A percentile compares a stretch with the other conserved stretches of the same genome.
These are phyloP conservation scores for Suhomyces bribrorum DNA, from an alignment of 1,139 yeast species.

Conservation along the genomic window DNA sequence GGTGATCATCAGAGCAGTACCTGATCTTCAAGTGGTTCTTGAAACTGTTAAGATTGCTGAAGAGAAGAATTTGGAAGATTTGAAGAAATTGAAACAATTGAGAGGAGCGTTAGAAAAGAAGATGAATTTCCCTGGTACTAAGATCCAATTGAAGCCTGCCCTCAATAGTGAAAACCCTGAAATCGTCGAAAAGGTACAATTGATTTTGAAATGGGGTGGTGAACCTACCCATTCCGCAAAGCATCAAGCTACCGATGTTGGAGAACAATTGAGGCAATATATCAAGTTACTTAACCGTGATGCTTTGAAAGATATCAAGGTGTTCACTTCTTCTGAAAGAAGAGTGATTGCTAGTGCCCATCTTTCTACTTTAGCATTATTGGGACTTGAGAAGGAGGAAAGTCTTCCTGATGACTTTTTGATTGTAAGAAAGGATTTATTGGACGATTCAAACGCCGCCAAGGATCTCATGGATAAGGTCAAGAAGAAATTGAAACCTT, in stretches of 20 bases:
- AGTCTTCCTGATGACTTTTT: conserved; percentile 78
- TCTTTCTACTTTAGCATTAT: conserved; percentile 78
- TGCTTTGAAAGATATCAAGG: conserved; percentile 80
- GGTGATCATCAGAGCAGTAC: conserved; percentile 88
- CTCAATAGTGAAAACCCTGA: conserved; percentile 62
- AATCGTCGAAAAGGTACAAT: conserved; percentile 86
- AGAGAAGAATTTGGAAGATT: conserved; percentile 76
- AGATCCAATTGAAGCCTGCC: conserved; percentile 92
- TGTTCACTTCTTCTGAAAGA: conserved; percentile 90
- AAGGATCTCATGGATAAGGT: conserved; percentile 97
- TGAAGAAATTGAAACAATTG: conserved; percentile 70
- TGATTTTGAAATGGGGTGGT: conserved; percentile 98
- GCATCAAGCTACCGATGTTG: conserved; percentile 91
- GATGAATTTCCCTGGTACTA: conserved; percentile 90
- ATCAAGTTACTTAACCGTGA: conserved; percentile 81
- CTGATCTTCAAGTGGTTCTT: conserved; percentile 81
- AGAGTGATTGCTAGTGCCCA: conserved; percentile 93
- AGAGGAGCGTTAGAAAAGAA: conserved; percentile 86
- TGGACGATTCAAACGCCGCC: conserved; percentile 98
- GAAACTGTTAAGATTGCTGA: conserved; percentile 84
- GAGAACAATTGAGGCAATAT: conserved; percentile 94
- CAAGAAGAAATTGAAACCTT: conserved; percentile 91
- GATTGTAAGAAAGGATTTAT: conserved; percentile 81
- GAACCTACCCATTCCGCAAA: conserved; percentile 98
- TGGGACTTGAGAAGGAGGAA: conserved; percentile 60